Percentiles rank a stretch among this genome's conserved stretches.
These are phyloP conservation scores for Lachnellula suecica DNA, from an alignment of 2,329 filamentous ascomycete genomes.

Conservation along the genomic window DNA sequence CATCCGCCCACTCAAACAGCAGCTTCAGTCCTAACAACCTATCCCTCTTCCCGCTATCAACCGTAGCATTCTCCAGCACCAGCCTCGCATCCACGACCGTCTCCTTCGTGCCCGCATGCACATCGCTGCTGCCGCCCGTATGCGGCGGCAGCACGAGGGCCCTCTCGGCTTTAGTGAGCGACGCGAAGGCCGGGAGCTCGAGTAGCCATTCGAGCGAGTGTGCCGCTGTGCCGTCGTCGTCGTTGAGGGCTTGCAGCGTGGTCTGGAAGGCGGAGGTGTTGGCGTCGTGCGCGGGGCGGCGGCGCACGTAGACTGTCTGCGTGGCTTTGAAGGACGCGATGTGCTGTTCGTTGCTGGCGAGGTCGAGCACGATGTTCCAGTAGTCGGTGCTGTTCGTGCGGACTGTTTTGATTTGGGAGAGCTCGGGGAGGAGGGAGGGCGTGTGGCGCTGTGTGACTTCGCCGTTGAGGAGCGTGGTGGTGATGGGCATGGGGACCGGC, in stretches of 20 bases:
- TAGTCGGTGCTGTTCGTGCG: constrained; percentile 55
- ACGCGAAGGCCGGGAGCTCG: constrained; percentile 51
- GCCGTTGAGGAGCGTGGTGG: constrained; percentile 44
- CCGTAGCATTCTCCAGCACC: constrained; percentile 50
- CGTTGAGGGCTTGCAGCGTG: constrained; percentile 62
- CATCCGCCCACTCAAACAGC: constrained; percentile 67
- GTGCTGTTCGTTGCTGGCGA: constrained; percentile 55
- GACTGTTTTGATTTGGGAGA: constrained; percentile 46
- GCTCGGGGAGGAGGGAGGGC: constrained; percentile 44
- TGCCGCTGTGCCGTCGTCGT: constrained; percentile 47
- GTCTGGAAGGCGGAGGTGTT: constrained; percentile 59
- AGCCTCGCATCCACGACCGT: constrained; percentile 64
- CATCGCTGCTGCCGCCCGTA: constrained; percentile 38
- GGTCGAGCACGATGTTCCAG: constrained; percentile 69
- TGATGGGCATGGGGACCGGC: constrained; percentile 72
- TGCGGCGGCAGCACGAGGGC: constrained; percentile 48
- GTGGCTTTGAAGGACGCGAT: constrained; percentile 56
- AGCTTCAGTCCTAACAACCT: constrained; percentile 60
- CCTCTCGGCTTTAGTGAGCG: constrained; percentile 56
- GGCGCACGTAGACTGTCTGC: constrained; percentile 63
- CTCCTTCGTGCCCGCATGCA: constrained; percentile 50
- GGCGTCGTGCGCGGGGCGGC: constrained; percentile 55
- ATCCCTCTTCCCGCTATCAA: constrained; percentile 50
- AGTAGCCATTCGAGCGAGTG: constrained; percentile 65
- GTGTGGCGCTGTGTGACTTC: constrained; percentile 28